Base-by-base conservation (phyloP, 441 rosid genomes). In the Biscutella laevigata region DNA sequence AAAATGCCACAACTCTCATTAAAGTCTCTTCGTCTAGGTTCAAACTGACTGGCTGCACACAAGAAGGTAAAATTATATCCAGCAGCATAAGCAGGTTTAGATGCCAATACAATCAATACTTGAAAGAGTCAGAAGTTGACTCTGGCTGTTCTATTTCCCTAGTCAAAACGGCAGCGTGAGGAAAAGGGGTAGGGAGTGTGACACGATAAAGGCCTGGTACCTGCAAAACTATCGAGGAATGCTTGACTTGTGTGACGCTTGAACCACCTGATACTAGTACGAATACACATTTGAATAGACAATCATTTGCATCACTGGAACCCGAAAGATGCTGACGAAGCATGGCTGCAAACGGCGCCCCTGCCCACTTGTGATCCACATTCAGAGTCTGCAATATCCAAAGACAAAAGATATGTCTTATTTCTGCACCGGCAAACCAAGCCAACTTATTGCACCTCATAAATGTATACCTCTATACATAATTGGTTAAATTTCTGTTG, bases 331-430 rank as follows among this genome's bases (percentile, higher is more conserved):
- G 91, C 71, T 80, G 69, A 42, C 96, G 86, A 69, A 92, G 83
- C 95, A 92, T 74, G 53, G 98, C 82, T 29, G 88, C 85, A 78
- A 79, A 84, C 63, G 96, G 98, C 66, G 96, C 85, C 57, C 88
- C 94, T 14, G 10, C 45, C 96, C 95, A 79, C 78, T 86, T 88
- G 48, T 77, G 70, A 51, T 88, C 96, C 19, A 92, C 75, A 68
- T 72, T 72, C 56, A 84, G 27, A 51, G 94, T 79, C 96, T 92
- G 77, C 75, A 73, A 52, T 47, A 68, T 64, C 51, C 71, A 53
- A 51, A 36, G 43, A 54, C 54, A 61, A 59, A 39, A 44, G 3
- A n/a, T 30, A 6, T 35, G 53, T 46, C 44, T 61, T 35, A 46
- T 51, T 47, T 36, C 53, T 48, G 44, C 37, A 35, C 62, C 40